Base-by-base conservation (phyloP, 2,329 filamentous ascomycete genomes). In the Penicillium vulpinum region DNA sequence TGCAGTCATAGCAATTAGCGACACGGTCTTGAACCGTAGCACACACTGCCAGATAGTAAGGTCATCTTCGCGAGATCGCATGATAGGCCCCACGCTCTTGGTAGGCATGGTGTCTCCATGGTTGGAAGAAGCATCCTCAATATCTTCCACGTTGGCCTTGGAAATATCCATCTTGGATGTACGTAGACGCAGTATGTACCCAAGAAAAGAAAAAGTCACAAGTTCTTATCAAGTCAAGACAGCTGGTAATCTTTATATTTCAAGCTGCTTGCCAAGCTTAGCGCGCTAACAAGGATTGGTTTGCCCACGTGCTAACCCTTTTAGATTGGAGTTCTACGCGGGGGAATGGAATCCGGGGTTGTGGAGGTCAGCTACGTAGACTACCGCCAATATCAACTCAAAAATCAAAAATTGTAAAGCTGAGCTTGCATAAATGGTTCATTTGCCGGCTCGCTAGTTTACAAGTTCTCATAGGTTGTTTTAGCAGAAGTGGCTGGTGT, bases 1-100 rank as follows among this genome's bases (percentile, higher is more conserved):
- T 5, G 75, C 76, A 46, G 62, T 54, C 75, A 78, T 78, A 2
- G 74, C 75, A 24, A 78, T 70, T 26, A 64, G 18, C 0, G 70
- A 72, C 0, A 75, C 66, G 1, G 62, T 58, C 38, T 76, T 77
- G 65, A 74, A 76, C 44, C 66, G 64, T 7, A 58, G 56, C 6
- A 74, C 68, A 43, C 67, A 72, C 48, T 75, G 63, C 75, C 74
- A 78, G n/a, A 78, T 64, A 28, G 63, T 61, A 3, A 78, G 63
- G 41, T 77, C 72, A 53, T 79, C 77, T 5, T 66, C 59, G 5
- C 65, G 70, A 5, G 73, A 70, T 9, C 75, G 69, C 74, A 78
- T 75, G 10, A 71, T 54, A 16, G 62, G 64, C 6, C 24, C 48
- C 35, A 45, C 45, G 15, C 18, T 50, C 13, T 58, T 58, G 15